These are phyloP conservation scores for Exophiala bonariae DNA, from an alignment of 2,329 filamentous ascomycete species.

Conservation along the genomic window DNA sequence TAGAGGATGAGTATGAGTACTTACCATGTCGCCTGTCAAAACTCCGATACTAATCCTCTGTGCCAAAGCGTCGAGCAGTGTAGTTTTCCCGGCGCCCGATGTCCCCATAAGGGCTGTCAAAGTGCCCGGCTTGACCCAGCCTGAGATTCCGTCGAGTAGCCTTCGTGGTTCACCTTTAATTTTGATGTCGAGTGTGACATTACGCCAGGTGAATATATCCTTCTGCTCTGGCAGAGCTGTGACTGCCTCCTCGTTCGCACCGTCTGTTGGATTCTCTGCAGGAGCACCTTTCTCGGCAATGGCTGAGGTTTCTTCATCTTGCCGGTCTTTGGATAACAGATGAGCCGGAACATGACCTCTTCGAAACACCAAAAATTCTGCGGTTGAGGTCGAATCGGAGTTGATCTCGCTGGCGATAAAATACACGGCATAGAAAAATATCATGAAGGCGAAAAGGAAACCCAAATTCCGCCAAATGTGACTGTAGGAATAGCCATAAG, in stretches of 20 bases:
- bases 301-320: slow-evolving; percentile 20
- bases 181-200: slow-evolving; percentile 56
- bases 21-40: slow-evolving; percentile 62
- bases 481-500: slow-evolving; percentile 57
- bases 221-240: slow-evolving; percentile 36
- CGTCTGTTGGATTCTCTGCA: slow-evolving; percentile 43
- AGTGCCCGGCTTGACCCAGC: slow-evolving; percentile 57
- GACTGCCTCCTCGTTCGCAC: slow-evolving; percentile 36
- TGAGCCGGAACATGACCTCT: slow-evolving; percentile 62
- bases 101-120: slow-evolving; percentile 63
- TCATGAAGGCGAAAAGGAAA: slow-evolving; percentile 65
- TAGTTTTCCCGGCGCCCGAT: slow-evolving; percentile 63
- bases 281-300: slow-evolving; percentile 24
- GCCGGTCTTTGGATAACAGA: slow-evolving; percentile 27
- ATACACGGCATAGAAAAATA: slow-evolving; percentile 64
- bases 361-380: slow-evolving; percentile 74
- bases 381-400: slow-evolving; percentile 69
- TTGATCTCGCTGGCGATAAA: slow-evolving; percentile 64
- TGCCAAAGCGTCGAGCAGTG: slow-evolving; percentile 58
- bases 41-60: slow-evolving; percentile 59
- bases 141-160: slow-evolving; percentile 56
- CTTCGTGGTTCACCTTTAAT: slow-evolving; percentile 59
- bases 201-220: slow-evolving; percentile 52
- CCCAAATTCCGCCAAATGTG: slow-evolving; percentile 71
- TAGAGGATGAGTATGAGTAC: slow-evolving; percentile 34